A percentile compares a stretch with the other conserved stretches of the same genome.
phyloP scores from a whole-genome alignment of 2,329 filamentous ascomycete species.

The Calonectria pseudoreteaudii region DNA sequence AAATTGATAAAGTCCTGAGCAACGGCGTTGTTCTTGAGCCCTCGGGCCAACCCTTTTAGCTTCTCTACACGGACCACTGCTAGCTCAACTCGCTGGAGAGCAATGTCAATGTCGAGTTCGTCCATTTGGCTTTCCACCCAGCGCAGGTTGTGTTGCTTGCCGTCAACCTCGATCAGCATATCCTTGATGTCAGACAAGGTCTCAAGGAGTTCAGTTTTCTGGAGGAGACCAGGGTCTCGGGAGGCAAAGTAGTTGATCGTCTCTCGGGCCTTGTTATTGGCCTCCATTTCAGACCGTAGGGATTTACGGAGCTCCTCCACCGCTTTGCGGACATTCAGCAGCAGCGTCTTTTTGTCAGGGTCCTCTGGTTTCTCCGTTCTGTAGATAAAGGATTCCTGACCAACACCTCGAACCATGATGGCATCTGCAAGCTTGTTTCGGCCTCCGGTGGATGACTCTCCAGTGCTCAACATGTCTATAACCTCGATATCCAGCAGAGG shows the following conservation, averaged over 20 bases:
- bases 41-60: conserved; percentile 81
- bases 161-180: conserved; percentile 94
- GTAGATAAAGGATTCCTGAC: conserved; percentile 93
- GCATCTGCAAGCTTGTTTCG: conserved; percentile 81
- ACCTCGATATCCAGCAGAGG: conserved; percentile 92
- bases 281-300: conserved; percentile 87
- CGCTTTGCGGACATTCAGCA: conserved; percentile 92
- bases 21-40: conserved; percentile 85
- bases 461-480: conserved; percentile 82
- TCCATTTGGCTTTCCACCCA: conserved; percentile 98
- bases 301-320: conserved; percentile 91
- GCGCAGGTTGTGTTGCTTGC: conserved; percentile 93
- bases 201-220: conserved; percentile 84
- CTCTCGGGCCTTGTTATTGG: conserved; percentile 85
- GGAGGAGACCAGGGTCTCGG: conserved; percentile 79
- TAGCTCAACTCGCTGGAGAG: conserved; percentile 87
- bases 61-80: conserved; percentile 88
- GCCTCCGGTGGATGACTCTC: conserved; percentile 61
- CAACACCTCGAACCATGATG: conserved; percentile 88
- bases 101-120: conserved; percentile 95
- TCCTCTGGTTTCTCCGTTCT: conserved; percentile 86
- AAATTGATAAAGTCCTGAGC: conserved; percentile 93
- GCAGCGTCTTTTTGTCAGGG: conserved; percentile 81
- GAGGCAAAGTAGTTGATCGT: conserved; percentile 88
- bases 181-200: conserved; percentile 83